Evolutionary conservation across 495 filamentous ascomycete genomes (phyloP).

Genomic region (Xylaria flabelliformis): DNA sequence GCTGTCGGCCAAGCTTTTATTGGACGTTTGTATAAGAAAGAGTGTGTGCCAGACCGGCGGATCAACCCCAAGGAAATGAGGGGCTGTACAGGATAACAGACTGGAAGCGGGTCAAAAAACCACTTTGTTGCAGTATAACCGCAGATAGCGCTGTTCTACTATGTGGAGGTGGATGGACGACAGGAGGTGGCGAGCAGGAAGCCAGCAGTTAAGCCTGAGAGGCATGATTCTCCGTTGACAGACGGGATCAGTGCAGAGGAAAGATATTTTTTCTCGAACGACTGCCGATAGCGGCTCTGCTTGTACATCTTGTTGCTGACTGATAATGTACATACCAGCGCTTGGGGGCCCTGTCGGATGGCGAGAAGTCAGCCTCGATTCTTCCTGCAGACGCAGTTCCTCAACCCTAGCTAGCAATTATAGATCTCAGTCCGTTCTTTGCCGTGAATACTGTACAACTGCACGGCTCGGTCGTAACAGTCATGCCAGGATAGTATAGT

Average conservation of each 20-base stretch:
- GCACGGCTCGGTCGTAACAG: conserved; percentile 18
- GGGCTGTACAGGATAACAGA: conserved; percentile 10
- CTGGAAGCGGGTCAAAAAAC: conserved; percentile 24
- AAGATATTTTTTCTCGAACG: background rate
- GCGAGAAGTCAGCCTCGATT: background rate
- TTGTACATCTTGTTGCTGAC: background rate
- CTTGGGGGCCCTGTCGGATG: background rate
- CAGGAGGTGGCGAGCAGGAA: conserved; percentile 16
- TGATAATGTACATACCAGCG: background rate
- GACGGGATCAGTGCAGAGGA: background rate
- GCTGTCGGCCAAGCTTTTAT: conserved; percentile 18
- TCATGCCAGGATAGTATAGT: conserved; percentile 2
- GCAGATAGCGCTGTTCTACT: conserved; percentile 25
- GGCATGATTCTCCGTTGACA: conserved; percentile 11
- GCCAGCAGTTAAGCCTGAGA: conserved; percentile 1
- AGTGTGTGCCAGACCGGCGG: conserved; percentile 21
- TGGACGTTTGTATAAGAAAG: conserved; percentile 16
- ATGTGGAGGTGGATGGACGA: background rate
- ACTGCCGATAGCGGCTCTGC: background rate
- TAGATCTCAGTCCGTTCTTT: conserved; percentile 17
- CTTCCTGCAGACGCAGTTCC: background rate
- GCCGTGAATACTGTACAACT: conserved; percentile 14
- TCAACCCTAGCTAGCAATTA: conserved; percentile 14
- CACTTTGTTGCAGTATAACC: conserved; percentile 16
- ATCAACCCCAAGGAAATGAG: conserved; percentile 24